Evolutionary conservation across 805 yeast species (phyloP).

Genomic region (Middelhovenomyces tepae): DNA sequence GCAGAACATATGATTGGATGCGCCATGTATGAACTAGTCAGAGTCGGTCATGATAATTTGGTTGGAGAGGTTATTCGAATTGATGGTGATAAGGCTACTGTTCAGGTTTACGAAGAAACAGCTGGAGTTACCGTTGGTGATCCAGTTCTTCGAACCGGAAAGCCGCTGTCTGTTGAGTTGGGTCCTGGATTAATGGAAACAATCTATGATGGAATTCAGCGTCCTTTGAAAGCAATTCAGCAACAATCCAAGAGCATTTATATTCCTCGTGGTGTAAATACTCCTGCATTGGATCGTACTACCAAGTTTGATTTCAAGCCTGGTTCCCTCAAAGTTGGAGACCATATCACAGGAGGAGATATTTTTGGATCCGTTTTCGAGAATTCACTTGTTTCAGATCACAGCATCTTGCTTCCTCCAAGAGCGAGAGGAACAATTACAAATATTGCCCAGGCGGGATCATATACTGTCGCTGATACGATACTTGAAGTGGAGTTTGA

Average conservation of each 20-base stretch:
- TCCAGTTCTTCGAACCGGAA: slow-evolving; percentile 96
- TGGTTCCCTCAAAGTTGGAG: slow-evolving; percentile 73
- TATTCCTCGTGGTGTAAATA: slow-evolving; percentile 97
- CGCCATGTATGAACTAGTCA: slow-evolving; percentile 98
- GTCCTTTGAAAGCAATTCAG: slow-evolving; percentile 92
- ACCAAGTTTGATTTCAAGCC: slow-evolving; percentile 84
- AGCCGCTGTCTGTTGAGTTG: slow-evolving; percentile 96
- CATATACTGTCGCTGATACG: slow-evolving; percentile 83
- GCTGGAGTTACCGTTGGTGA: slow-evolving; percentile 99
- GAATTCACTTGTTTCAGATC: slow-evolving; percentile 86
- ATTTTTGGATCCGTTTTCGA: slow-evolving; percentile 90
- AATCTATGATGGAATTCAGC: slow-evolving; percentile 98
- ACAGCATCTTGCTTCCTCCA: slow-evolving; percentile 92
- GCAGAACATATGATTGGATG: slow-evolving; percentile 99
- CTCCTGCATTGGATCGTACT: slow-evolving; percentile 85
- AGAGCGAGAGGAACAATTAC: slow-evolving; percentile 97
- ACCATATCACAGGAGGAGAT: slow-evolving; percentile 97
- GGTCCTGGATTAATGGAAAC: slow-evolving; percentile 99
- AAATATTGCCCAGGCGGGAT: slow-evolving; percentile 80
- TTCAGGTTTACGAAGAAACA: slow-evolving; percentile 98
- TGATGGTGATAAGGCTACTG: slow-evolving; percentile 92
- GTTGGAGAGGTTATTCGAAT: slow-evolving; percentile 99
- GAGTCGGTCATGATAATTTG: slow-evolving; percentile 92
- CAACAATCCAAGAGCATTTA: slow-evolving; percentile 84
- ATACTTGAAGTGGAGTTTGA: slow-evolving; percentile 91